Conservation (phyloP, 2,329 filamentous ascomycete species). For the Teratosphaeria viscida region DNA sequence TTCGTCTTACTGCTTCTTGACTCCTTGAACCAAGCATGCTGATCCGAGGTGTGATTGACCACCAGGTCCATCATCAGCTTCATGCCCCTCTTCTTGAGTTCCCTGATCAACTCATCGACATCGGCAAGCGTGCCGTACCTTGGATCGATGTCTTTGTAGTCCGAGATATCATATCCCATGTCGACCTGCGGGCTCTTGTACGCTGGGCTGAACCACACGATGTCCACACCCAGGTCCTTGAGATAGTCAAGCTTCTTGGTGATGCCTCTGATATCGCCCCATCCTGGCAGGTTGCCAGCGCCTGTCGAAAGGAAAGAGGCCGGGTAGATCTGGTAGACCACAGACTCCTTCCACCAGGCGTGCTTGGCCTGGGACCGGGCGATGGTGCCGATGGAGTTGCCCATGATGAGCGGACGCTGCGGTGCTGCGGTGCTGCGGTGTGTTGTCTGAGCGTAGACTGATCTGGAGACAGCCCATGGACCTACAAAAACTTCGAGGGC, state of each 20-base stretch:
- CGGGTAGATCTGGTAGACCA: conserved; percentile 45
- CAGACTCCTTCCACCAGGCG: conserved; percentile 30
- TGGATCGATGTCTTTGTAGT: conserved; percentile 38
- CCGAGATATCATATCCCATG: conserved; percentile 43
- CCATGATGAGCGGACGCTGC: background rate
- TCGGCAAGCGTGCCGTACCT: conserved; percentile 38
- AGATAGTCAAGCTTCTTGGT: conserved; percentile 56
- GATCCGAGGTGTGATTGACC: conserved; percentile 25
- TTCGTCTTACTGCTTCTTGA: conserved; percentile 41
- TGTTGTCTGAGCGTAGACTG: background rate
- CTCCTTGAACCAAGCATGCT: conserved; percentile 50
- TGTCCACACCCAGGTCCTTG: conserved; percentile 50
- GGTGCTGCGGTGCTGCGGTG: background rate
- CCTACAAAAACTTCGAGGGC: background rate
- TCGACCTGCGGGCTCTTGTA: conserved; percentile 45
- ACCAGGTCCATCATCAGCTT: conserved; percentile 35
- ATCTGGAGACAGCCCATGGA: background rate
- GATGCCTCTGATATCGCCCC: conserved; percentile 56
- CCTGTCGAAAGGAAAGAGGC: conserved; percentile 50
- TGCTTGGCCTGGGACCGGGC: background rate
- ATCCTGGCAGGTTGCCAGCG: conserved; percentile 40
- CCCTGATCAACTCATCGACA: conserved; percentile 34
- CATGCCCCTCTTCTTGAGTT: conserved; percentile 36
- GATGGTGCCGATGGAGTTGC: background rate
- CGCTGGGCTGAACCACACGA: conserved; percentile 56